A percentile compares a stretch with the other conserved stretches of the same genome.
Evolutionary conservation across 2,329 filamentous ascomycete genomes (phyloP).

Genomic region (Nannizziopsis barbatae): DNA sequence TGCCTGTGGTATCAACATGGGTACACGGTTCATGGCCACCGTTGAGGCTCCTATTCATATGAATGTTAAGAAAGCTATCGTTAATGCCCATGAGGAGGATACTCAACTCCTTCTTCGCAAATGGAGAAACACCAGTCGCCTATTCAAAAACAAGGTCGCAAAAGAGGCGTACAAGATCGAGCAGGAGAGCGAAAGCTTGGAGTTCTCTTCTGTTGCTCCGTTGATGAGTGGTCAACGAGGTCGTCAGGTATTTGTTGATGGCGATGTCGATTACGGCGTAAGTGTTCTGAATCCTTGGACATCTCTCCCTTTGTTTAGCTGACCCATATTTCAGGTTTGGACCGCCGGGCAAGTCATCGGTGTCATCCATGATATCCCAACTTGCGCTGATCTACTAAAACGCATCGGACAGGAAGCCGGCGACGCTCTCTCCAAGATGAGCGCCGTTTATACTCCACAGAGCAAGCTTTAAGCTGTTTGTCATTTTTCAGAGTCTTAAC

Average conservation of each 20-base stretch:
- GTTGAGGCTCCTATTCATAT: constrained; percentile 82
- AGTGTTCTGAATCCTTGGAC: constrained; percentile 29
- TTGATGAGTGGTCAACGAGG: constrained; percentile 85
- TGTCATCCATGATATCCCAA: constrained; percentile 71
- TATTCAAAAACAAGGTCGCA: constrained; percentile 86
- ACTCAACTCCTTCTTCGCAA: constrained; percentile 76
- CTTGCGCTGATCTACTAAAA: constrained; percentile 55
- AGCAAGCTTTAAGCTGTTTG: constrained; percentile 13
- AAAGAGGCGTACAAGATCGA: constrained; percentile 72
- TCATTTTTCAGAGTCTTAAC: too few relatives aligned
- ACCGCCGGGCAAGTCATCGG: constrained; percentile 94
- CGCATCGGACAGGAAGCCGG: constrained; percentile 70
- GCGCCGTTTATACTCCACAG: constrained; percentile 38
- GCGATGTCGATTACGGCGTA: constrained; percentile 82
- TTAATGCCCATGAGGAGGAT: constrained; percentile 77
- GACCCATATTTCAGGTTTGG: constrained; percentile 57
- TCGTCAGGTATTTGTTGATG: constrained; percentile 80
- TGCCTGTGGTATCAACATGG: constrained; percentile 96
- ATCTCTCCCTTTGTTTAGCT: constrained; percentile 12
- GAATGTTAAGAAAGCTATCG: constrained; percentile 90
- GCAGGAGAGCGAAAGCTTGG: constrained; percentile 65
- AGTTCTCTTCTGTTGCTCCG: constrained; percentile 80
- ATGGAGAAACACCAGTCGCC: constrained; percentile 83
- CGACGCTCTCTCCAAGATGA: constrained; percentile 50
- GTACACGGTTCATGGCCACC: constrained; percentile 94